Conservation (phyloP, 345 rosid species). For the Barbarea vulgaris region DNA sequence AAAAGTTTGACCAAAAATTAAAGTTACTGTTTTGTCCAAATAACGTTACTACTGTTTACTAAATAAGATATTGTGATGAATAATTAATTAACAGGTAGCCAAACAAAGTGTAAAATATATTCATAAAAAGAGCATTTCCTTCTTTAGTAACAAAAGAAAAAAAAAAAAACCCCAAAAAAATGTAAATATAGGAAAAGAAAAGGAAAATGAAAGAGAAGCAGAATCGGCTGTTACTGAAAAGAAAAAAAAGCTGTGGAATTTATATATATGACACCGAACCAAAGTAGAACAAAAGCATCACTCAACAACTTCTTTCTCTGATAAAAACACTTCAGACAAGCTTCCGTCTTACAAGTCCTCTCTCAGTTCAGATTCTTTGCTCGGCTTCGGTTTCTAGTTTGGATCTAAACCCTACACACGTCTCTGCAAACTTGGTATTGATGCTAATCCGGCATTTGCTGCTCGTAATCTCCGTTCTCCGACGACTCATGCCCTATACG, state of each 20-base stretch:
- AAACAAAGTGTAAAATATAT: constrained; percentile 21
- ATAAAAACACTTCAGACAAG: constrained; percentile 15
- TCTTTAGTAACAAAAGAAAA: constrained; percentile 16
- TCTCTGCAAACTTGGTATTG: constrained; percentile 14
- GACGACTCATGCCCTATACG: constrained; percentile 60
- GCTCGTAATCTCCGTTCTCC: constrained; percentile 65
- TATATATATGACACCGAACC: constrained; percentile 34
- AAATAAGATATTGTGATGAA: neutral
- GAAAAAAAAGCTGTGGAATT: constrained; percentile 22
- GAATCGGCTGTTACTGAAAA: constrained; percentile 23
- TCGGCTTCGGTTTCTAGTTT: constrained; percentile 27
- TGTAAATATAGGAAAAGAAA: constrained; percentile 2
- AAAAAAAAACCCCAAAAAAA: neutral
- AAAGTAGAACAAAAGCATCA: constrained; percentile 35
- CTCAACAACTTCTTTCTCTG: constrained; percentile 35
- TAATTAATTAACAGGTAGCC: neutral
- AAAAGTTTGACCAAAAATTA: constrained; percentile 1
- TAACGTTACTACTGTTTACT: neutral
- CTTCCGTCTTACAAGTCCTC: constrained; percentile 4
- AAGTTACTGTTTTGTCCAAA: constrained; percentile 3
- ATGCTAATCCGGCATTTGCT: constrained; percentile 44
- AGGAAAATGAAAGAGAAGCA: constrained; percentile 22
- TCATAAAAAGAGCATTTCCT: constrained; percentile 27
- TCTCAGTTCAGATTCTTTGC: constrained; percentile 32
- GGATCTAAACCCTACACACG: constrained; percentile 36